phyloP scores from a whole-genome alignment of 768 basidiomycete species.

The Myochromella boudieri region DNA sequence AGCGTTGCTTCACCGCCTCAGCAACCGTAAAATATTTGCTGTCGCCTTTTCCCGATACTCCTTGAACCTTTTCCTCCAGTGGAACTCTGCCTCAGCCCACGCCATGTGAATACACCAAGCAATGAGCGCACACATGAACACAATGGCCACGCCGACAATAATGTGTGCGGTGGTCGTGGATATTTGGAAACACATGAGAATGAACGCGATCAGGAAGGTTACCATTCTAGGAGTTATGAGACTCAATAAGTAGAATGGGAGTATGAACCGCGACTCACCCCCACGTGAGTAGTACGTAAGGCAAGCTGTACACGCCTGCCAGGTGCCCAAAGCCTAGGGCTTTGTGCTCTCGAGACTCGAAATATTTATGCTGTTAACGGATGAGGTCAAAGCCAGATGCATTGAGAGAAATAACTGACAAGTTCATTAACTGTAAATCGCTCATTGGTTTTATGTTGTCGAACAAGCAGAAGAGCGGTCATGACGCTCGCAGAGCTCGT shows the following conservation, averaged over 20 bases:
- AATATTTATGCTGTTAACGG: no score
- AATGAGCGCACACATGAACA: constrained; percentile 15
- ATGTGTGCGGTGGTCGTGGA: constrained; percentile 16
- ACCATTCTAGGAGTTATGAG: constrained; percentile 18
- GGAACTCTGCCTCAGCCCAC: constrained; percentile 14
- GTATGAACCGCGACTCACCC: constrained; percentile 15
- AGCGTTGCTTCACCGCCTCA: no score
- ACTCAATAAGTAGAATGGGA: not conserved
- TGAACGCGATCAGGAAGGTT: constrained; percentile 24
- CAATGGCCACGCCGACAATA: constrained; percentile 14
- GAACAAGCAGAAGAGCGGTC: constrained; percentile 40
- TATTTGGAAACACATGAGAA: constrained; percentile 23
- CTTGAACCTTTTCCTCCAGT: not conserved
- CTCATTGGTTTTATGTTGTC: constrained; percentile 35
- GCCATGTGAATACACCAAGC: constrained; percentile 23
- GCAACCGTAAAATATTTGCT: no score
- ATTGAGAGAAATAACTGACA: constrained; percentile 26
- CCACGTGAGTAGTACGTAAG: constrained; percentile 9
- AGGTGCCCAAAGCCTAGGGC: not conserved
- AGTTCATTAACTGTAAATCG: constrained; percentile 29
- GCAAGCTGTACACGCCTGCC: constrained; percentile 8
- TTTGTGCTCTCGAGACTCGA: no score
- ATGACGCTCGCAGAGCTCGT: constrained; percentile 41
- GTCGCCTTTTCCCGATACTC: not conserved
- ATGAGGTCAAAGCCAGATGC: no score